phyloP scores from a whole-genome alignment of 345 rosid genomes.

The Clarkia xantiana region DNA sequence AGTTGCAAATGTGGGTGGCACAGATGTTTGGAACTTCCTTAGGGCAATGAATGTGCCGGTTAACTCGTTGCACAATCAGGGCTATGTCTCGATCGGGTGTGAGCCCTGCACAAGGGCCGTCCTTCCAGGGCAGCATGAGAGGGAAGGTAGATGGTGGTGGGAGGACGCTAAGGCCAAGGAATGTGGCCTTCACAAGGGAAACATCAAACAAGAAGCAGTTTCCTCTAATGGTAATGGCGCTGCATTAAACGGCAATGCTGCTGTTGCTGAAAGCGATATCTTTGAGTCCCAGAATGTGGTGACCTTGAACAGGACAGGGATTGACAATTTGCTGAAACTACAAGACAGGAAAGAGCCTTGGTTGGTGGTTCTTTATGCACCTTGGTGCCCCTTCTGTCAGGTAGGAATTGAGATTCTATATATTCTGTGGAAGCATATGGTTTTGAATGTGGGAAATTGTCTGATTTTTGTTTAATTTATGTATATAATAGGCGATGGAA shows the following conservation, averaged over 20 bases:
- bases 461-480: conserved; percentile 2
- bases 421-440: no score
- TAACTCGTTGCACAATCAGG: conserved; percentile 58
- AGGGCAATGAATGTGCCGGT: conserved; percentile 80
- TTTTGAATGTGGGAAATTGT: no score
- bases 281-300: conserved; percentile 54
- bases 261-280: conserved; percentile 28
- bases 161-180: conserved; percentile 97
- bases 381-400: conserved; percentile 95
- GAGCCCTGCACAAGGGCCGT: conserved; percentile 96
- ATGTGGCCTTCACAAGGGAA: conserved; percentile 90
- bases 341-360: conserved; percentile 67
- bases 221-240: conserved; percentile 16
- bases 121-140: conserved; percentile 93
- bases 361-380: conserved; percentile 87
- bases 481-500: conserved; percentile 52
- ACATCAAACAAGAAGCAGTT: conserved; percentile 32
- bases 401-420: conserved; percentile 11
- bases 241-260: conserved; percentile 14
- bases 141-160: conserved; percentile 99
- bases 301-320: conserved; percentile 51
- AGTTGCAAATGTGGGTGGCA: conserved; percentile 57
- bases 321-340: conserved; percentile 58
- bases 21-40: conserved; percentile 69
- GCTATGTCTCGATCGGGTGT: conserved; percentile 86